Conservation (phyloP, 2,329 filamentous ascomycete species). For the Phaeophleospora eucalypticola region DNA sequence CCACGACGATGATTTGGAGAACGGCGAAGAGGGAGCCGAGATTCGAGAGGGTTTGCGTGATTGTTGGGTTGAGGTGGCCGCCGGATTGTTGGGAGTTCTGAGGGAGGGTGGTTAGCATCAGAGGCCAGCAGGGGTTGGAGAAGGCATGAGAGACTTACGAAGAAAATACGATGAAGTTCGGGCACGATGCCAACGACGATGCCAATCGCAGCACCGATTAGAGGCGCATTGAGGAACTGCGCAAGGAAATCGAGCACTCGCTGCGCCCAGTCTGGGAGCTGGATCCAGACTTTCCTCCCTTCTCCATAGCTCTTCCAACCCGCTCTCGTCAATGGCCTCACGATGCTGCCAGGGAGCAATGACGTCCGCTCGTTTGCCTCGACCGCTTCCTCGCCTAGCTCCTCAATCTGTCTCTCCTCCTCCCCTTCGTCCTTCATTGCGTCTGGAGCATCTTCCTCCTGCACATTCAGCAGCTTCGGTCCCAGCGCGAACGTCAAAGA, state of each 20-base stretch:
- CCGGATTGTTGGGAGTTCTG: not conserved
- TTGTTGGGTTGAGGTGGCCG: not conserved
- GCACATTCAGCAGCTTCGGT: constrained; percentile 1
- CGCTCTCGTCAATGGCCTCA: not conserved
- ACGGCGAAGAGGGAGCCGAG: not conserved
- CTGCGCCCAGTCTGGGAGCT: not conserved
- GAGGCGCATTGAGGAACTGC: constrained; percentile 1
- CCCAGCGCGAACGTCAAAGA: not conserved
- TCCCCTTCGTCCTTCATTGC: not conserved
- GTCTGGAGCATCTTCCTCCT: not conserved
- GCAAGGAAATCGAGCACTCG: not conserved
- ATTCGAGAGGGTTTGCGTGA: not conserved
- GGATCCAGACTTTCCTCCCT: not conserved
- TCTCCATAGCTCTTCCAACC: not conserved
- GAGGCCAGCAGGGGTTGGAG: not conserved
- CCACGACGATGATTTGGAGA: constrained; percentile 1
- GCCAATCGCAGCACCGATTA: not conserved
- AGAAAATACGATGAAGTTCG: not conserved
- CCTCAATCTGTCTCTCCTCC: not conserved
- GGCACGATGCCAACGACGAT: not conserved
- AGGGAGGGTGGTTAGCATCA: not conserved
- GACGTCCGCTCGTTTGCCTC: constrained; percentile 1
- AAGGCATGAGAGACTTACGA: not conserved
- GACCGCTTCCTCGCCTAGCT: not conserved
- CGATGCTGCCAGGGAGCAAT: not conserved